These are phyloP conservation scores for Cupressus sempervirens DNA, from an alignment of 75 land plant species.

Conservation along the genomic window DNA sequence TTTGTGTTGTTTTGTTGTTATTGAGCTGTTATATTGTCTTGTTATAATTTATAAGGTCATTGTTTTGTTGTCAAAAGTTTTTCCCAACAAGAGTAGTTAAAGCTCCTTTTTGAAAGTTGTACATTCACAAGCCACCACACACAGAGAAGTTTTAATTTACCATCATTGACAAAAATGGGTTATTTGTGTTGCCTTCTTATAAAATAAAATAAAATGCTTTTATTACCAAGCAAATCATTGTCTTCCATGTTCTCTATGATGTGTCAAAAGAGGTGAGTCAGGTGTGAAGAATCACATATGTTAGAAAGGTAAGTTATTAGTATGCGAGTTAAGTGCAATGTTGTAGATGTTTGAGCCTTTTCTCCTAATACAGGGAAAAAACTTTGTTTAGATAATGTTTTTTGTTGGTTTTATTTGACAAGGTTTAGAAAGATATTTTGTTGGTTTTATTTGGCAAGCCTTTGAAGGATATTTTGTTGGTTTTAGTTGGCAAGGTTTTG, in stretches of 20 bases:
- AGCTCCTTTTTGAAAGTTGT: slow-evolving; percentile 2
- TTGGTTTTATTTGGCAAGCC: neutral
- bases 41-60: neutral
- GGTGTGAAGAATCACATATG: neutral
- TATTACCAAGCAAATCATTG: neutral
- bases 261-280: neutral
- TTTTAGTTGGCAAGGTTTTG: neutral
- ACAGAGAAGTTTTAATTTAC: neutral
- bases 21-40: neutral
- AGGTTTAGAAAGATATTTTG: neutral
- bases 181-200: neutral
- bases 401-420: neutral
- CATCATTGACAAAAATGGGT: neutral
- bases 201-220: neutral
- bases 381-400: neutral
- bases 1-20: neutral
- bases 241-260: neutral
- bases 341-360: neutral
- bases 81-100: neutral
- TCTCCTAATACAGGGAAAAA: neutral
- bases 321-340: neutral
- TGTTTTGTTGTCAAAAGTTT: neutral
- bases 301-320: neutral
- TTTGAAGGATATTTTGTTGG: too few species aligned
- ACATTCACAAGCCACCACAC: neutral